Base-by-base conservation (phyloP, 805 yeast species). In the Teunomyces barrocoloradensis region DNA sequence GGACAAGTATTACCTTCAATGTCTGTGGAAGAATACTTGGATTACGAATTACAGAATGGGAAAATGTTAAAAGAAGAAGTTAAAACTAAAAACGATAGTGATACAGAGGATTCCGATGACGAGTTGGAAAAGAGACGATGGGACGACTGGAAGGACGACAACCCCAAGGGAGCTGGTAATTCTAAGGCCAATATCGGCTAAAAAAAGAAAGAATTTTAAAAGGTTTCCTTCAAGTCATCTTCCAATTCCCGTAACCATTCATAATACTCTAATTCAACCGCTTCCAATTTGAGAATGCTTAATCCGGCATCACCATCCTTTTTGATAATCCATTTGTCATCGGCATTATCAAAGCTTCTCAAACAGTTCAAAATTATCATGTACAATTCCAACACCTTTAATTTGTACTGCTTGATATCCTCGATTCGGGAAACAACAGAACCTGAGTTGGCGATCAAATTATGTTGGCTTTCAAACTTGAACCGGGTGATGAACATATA, bases 1-100 rank as follows among this genome's bases (percentile, higher is more conserved):
- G 99, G 97, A 0, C 97, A 94, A 66, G 82, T 78, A 21, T 74
- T 92, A 25, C 99, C 99, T 2, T 89, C 97, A 0, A 89, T 94
- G 94, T 74, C 96, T 0, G 90, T 94, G 0, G 99, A 94, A 53
- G 97, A 94, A 56, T 84, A 87, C 51, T 71, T 94, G 44, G 96
- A 90, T 42, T 82, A 89, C 55, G 99, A 94, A 61, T 72, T 87
- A 52, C 82, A 83, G 15, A 83, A 87, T 57, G 97, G 97, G 2
- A 91, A 92, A 47, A 86, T 91, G 75, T 73, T 80, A 34, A 71
- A 58, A 61, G 81, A 65, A 60, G 82, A 64, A 60, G 71, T 59
- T 44, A 68, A 49, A 63, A 60, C 43, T 53, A 69, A 44, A 61
- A 72, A 54, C 46, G 74, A 73, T 4, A 78, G 77, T 35, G 72